These are phyloP conservation scores for Pseudogymnoascus sp. DNA, from an alignment of 2,329 filamentous ascomycete genomes.

Conservation along the genomic window DNA sequence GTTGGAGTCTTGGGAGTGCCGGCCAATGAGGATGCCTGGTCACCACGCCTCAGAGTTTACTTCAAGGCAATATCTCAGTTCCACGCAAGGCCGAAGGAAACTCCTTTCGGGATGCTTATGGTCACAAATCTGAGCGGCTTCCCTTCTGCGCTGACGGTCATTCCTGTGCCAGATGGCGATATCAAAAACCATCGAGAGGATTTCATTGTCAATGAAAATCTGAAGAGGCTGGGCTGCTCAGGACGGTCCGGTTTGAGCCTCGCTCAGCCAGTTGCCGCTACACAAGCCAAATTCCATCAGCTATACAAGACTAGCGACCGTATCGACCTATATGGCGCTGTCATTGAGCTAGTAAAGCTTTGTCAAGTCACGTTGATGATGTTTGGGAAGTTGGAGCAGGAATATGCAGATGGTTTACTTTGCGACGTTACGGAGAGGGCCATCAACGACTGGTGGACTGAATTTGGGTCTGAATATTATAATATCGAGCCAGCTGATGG, in stretches of 20 bases:
- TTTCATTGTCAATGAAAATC: constrained; percentile 89
- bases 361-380: constrained; percentile 84
- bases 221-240: constrained; percentile 87
- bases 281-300: constrained; percentile 83
- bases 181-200: constrained; percentile 68
- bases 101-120: constrained; percentile 75
- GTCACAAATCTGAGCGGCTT: constrained; percentile 90
- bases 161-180: constrained; percentile 80
- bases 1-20: constrained; percentile 78
- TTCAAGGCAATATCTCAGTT: constrained; percentile 80
- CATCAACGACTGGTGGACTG: constrained; percentile 91
- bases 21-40: constrained; percentile 71
- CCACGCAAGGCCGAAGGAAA: constrained; percentile 76
- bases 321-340: constrained; percentile 67
- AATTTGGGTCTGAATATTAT: constrained; percentile 85
- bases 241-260: constrained; percentile 81
- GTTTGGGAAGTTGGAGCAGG: constrained; percentile 78
- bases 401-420: constrained; percentile 84
- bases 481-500: constrained; percentile 89
- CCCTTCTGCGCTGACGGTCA: constrained; percentile 86
- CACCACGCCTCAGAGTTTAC: constrained; percentile 67
- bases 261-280: constrained; percentile 67
- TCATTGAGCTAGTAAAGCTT: constrained; percentile 80
- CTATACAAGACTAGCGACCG: constrained; percentile 82
- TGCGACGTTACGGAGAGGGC: constrained; percentile 90